Percentiles rank a stretch among this genome's conserved stretches.
Evolutionary conservation across 768 basidiomycete species (phyloP).

Genomic region (Trametes sanguinea): DNA sequence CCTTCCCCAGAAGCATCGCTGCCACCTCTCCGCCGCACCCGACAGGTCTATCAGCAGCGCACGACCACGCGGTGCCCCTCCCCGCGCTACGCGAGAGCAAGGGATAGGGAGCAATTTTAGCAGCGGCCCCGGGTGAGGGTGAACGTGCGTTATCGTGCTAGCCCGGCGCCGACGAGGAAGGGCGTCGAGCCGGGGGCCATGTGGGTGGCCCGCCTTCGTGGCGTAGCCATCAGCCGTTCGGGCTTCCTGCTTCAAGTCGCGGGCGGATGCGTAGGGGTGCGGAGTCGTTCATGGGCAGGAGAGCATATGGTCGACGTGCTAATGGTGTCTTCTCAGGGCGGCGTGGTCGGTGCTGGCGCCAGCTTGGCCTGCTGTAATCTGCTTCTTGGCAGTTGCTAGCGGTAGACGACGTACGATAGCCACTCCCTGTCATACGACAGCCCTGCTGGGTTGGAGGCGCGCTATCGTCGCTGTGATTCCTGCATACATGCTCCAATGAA

Average conservation of each 20-base stretch:
- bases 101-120: background rate
- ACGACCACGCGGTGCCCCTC: background rate
- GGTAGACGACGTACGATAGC: no score
- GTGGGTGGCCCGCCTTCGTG: background rate
- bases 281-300: background rate
- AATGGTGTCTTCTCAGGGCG: background rate
- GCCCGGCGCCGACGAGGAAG: background rate
- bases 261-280: background rate
- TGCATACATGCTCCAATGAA: no score
- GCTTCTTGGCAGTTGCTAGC: no score
- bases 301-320: slow-evolving; percentile 9
- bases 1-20: background rate
- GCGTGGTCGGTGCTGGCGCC: background rate
- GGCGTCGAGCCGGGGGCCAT: background rate
- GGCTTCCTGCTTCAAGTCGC: background rate
- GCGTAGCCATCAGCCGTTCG: background rate
- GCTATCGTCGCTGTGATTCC: no score
- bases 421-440: no score
- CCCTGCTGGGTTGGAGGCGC: no score
- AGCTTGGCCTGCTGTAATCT: background rate
- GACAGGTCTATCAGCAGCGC: background rate
- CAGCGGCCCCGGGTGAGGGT: background rate
- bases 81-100: background rate
- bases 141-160: slow-evolving; percentile 13
- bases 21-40: background rate